Evolutionary conservation across 23 red algal species (phyloP).

Genomic region (Gracilaria vermiculophylla): DNA sequence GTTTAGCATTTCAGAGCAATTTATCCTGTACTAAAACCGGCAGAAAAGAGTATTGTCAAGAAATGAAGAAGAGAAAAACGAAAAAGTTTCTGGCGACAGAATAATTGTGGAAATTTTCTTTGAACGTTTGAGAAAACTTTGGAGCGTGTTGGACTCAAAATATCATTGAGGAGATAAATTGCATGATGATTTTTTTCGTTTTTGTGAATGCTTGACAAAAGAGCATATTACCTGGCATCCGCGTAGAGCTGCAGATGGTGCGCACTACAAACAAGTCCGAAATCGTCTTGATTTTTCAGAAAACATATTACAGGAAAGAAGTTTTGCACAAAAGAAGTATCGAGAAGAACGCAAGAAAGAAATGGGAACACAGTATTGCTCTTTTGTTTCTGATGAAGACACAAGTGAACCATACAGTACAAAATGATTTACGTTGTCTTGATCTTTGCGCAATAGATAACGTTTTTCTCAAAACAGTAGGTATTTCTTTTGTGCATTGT

Average conservation of each 20-base stretch:
- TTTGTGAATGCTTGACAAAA: background rate
- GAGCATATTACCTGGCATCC: background rate
- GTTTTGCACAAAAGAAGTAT: background rate
- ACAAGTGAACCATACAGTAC: background rate
- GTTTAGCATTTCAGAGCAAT: background rate
- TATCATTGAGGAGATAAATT: background rate
- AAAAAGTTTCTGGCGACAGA: background rate
- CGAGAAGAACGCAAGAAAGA: background rate
- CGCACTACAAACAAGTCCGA: background rate
- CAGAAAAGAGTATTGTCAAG: background rate
- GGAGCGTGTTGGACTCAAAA: background rate
- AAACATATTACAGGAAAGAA: background rate
- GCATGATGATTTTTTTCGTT: background rate
- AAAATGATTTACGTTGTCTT: background rate
- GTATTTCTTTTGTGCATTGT: too few relatives aligned
- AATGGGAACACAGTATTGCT: background rate
- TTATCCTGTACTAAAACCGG: background rate
- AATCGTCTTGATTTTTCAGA: background rate
- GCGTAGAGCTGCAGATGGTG: background rate
- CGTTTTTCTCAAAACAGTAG: too few relatives aligned
- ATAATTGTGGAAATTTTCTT: conserved; percentile 4
- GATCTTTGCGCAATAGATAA: too few relatives aligned
- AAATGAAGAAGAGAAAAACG: background rate
- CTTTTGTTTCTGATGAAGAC: background rate
- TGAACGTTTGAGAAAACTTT: background rate